phyloP scores from a whole-genome alignment of 108 stramenopile species.

The Nitzschia sp. region DNA sequence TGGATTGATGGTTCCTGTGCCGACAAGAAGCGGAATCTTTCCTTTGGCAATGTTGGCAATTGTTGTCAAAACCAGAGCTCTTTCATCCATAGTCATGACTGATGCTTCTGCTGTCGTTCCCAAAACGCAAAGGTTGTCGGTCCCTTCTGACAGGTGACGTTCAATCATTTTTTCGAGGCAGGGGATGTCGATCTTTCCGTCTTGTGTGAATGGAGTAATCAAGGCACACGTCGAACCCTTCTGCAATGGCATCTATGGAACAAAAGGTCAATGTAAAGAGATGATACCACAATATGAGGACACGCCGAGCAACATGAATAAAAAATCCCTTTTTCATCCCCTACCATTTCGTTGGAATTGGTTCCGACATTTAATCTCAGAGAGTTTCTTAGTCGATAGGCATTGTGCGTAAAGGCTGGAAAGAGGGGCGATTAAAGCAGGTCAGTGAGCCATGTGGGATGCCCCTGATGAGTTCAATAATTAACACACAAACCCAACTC shows the following conservation, averaged over 20 bases:
- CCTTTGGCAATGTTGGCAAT: slow-evolving; percentile 79
- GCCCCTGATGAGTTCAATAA: too few species aligned
- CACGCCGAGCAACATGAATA: not conserved
- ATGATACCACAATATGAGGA: slow-evolving; percentile 3
- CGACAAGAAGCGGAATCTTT: slow-evolving; percentile 72
- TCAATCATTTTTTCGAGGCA: slow-evolving; percentile 69
- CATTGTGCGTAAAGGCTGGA: not conserved
- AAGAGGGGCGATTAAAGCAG: too few species aligned
- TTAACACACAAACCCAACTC: slow-evolving; percentile 10
- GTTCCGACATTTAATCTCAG: slow-evolving; percentile 18
- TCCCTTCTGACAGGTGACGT: slow-evolving; percentile 74
- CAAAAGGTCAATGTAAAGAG: too few species aligned
- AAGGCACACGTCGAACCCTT: slow-evolving; percentile 85
- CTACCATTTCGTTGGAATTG: slow-evolving; percentile 30
- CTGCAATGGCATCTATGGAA: slow-evolving; percentile 46
- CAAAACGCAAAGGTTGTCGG: slow-evolving; percentile 87
- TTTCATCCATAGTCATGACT: slow-evolving; percentile 76
- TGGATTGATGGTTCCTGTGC: slow-evolving; percentile 87
- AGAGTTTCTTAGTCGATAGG: not conserved
- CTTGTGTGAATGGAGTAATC: slow-evolving; percentile 82
- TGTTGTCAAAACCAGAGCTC: slow-evolving; percentile 67
- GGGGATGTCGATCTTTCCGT: slow-evolving; percentile 73
- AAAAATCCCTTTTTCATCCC: not conserved
- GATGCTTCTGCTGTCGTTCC: slow-evolving; percentile 95
- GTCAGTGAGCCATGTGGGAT: too few species aligned